Evolutionary conservation across 2,329 filamentous ascomycete species (phyloP).

Genomic region (Neurospora sp.): DNA sequence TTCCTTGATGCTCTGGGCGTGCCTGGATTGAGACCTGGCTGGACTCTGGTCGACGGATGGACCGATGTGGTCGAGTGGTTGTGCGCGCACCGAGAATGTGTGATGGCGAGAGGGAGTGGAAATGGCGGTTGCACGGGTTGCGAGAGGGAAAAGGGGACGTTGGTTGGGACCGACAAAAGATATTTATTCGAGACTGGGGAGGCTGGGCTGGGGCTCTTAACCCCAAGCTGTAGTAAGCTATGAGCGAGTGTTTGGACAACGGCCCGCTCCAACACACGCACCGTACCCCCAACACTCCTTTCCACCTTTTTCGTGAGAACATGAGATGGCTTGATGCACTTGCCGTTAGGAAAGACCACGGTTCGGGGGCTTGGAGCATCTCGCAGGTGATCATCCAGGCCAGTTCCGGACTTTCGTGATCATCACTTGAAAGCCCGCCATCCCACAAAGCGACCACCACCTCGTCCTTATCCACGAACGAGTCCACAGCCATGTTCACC

Average conservation of each 20-base stretch:
- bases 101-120: not conserved
- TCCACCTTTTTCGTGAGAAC: not conserved
- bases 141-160: not conserved
- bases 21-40: not conserved
- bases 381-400: not conserved
- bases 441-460: not conserved
- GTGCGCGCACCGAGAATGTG: not conserved
- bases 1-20: not conserved
- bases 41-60: not conserved
- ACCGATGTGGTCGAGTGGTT: not conserved
- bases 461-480: not conserved
- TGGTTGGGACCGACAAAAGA: not conserved
- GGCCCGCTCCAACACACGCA: not conserved
- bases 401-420: not conserved
- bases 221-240: not conserved
- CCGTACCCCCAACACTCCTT: not conserved
- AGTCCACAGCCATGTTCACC: not conserved
- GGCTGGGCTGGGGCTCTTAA: not conserved
- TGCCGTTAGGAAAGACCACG: not conserved
- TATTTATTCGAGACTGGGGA: not conserved
- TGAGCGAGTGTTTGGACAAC: not conserved
- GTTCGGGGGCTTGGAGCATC: not conserved
- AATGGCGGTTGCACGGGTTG: constrained; percentile 1
- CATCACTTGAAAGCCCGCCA: not conserved
- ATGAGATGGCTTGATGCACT: not conserved